Conservation (phyloP, 1,284 basidiomycete genomes). For the Ceratobasidium sp. region DNA sequence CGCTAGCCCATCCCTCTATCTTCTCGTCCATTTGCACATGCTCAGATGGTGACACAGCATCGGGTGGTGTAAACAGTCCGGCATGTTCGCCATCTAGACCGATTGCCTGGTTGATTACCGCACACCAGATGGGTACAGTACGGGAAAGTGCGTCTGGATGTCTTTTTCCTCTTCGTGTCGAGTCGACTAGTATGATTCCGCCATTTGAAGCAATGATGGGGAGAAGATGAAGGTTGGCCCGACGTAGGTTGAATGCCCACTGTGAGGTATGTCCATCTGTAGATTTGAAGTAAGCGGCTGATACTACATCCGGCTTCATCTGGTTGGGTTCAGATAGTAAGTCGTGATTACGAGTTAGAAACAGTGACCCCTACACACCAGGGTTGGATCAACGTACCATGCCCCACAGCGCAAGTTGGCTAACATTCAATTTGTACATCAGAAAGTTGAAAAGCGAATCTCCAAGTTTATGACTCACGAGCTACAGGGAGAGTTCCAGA, state of each 20-base stretch:
- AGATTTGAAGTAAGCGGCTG: constrained; percentile 89
- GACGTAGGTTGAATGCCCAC: constrained; percentile 86
- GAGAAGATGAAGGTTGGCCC: constrained; percentile 86
- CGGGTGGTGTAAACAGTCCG: constrained; percentile 70
- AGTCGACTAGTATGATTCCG: constrained; percentile 89
- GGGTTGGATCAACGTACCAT: constrained; percentile 86
- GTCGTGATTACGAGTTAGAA: not conserved
- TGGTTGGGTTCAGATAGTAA: constrained; percentile 39
- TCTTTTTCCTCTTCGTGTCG: constrained; percentile 91
- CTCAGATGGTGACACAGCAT: constrained; percentile 57
- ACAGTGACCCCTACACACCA: constrained; percentile 53
- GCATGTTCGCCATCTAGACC: constrained; percentile 51
- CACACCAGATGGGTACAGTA: constrained; percentile 95
- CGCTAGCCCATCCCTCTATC: constrained; percentile 70
- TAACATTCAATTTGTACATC: constrained; percentile 47
- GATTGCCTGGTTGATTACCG: constrained; percentile 84
- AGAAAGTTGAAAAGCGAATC: not conserved
- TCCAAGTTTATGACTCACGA: constrained; percentile 56
- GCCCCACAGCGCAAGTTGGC: constrained; percentile 94
- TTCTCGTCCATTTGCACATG: constrained; percentile 71
- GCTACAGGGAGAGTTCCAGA: constrained; percentile 71
- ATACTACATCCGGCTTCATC: constrained; percentile 46
- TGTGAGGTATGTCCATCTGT: constrained; percentile 92
- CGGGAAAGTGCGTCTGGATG: constrained; percentile 95
- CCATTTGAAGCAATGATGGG: constrained; percentile 55